Conservation (phyloP, 257 asterid species). For the Solanum virginianum region DNA sequence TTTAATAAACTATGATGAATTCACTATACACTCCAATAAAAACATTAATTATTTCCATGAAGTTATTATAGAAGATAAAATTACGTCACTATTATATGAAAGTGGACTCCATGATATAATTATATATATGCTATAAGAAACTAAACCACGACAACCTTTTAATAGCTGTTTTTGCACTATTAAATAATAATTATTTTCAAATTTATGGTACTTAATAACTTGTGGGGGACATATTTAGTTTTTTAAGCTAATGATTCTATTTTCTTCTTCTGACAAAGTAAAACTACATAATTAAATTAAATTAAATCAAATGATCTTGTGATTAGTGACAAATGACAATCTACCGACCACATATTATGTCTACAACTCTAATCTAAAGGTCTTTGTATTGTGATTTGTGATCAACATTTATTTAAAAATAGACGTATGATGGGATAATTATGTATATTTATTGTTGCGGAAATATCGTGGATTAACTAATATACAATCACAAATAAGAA, state of each 20-base stretch:
- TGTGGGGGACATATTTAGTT: background rate
- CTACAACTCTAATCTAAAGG: background rate
- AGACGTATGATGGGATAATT: background rate
- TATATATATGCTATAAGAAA: background rate
- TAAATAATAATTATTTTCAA: background rate
- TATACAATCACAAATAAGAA: too few species aligned
- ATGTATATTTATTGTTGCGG: too few species aligned
- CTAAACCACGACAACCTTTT: background rate
- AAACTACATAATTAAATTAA: background rate
- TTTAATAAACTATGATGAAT: background rate
- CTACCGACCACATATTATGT: background rate
- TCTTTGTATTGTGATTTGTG: background rate
- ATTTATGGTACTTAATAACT: background rate
- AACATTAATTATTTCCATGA: background rate
- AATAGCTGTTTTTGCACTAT: background rate
- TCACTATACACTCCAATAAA: background rate
- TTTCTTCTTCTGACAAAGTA: background rate
- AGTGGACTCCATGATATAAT: background rate
- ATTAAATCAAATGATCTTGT: background rate
- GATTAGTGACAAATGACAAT: background rate
- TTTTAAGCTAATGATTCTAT: background rate
- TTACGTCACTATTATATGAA: background rate
- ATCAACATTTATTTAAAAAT: background rate
- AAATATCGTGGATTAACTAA: too few species aligned
- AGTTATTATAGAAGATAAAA: background rate